These are phyloP conservation scores for Aeminium ludgeri DNA, from an alignment of 495 filamentous ascomycete genomes.

Conservation along the genomic window DNA sequence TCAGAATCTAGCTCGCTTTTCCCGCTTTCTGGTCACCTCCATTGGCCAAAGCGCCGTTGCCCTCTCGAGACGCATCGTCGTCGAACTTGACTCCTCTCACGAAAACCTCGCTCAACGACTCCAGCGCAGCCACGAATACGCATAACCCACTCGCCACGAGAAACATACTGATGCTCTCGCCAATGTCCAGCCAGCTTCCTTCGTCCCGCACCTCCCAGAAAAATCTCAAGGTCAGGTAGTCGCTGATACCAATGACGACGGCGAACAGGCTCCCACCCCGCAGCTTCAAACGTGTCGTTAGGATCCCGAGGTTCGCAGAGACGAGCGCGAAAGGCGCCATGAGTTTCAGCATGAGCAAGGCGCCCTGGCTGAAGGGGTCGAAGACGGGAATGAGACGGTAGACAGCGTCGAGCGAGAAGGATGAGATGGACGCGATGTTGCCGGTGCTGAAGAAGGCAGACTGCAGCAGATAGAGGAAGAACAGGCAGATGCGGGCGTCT, in stretches of 20 bases:
- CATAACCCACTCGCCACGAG: conserved; percentile 76
- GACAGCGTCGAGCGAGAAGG: conserved; percentile 87
- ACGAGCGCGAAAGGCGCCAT: conserved; percentile 90
- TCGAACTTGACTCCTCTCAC: conserved; percentile 66
- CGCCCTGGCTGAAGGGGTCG: conserved; percentile 80
- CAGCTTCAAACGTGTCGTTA: conserved; percentile 73
- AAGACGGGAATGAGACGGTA: conserved; percentile 86
- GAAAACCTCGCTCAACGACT: conserved; percentile 71
- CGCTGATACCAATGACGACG: conserved; percentile 81
- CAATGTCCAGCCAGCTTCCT: conserved; percentile 94
- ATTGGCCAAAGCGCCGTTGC: conserved; percentile 1
- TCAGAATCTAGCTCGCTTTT: not conserved
- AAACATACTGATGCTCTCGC: conserved; percentile 88
- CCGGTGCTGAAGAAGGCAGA: conserved; percentile 95
- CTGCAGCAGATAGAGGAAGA: conserved; percentile 89
- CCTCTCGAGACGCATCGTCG: conserved; percentile 2
- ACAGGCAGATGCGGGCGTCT: conserved; percentile 73
- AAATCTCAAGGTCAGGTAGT: conserved; percentile 89
- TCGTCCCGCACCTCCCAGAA: conserved; percentile 96
- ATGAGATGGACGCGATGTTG: conserved; percentile 87
- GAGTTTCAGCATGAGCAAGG: conserved; percentile 74
- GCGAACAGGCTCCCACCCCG: conserved; percentile 79
- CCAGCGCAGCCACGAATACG: conserved; percentile 78
- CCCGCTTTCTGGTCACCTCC: not conserved
- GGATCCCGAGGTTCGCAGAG: conserved; percentile 79